Conservation (phyloP, 164 flowering plant genomes). For the Magnolia sinica region DNA sequence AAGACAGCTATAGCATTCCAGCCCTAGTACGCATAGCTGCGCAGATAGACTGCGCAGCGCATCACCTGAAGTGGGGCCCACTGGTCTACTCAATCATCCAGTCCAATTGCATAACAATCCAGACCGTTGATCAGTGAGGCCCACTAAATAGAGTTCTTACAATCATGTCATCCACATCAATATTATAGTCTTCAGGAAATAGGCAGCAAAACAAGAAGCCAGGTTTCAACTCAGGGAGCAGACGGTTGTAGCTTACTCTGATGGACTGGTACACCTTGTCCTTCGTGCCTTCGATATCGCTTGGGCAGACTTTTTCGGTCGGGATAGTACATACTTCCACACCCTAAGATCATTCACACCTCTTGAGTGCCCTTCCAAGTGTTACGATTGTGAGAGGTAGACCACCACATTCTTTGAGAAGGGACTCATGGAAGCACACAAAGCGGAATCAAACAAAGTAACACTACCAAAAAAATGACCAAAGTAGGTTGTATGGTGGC, state of each 20-base stretch:
- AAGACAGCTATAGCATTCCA: too few relatives aligned
- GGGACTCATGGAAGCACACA: too few relatives aligned
- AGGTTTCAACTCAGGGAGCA: conserved; percentile 9
- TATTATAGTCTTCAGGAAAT: conserved; percentile 19
- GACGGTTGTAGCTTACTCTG: conserved; percentile 15
- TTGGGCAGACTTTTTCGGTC: conserved; percentile 5
- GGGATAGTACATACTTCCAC: conserved; percentile 16
- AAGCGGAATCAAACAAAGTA: too few relatives aligned
- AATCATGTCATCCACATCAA: background rate
- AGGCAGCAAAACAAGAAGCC: conserved; percentile 22
- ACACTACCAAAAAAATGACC: too few relatives aligned
- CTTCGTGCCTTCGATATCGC: conserved; percentile 3
- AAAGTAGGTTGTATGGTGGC: too few relatives aligned
- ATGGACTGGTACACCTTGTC: conserved; percentile 8
- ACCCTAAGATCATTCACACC: background rate
- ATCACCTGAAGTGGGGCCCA: too few relatives aligned
- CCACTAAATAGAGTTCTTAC: too few relatives aligned
- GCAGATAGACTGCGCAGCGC: too few relatives aligned
- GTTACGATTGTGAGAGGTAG: conserved; percentile 22
- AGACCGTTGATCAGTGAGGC: too few relatives aligned
- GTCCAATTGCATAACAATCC: too few relatives aligned
- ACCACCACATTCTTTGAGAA: conserved; percentile 24
- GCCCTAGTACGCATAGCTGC: too few relatives aligned
- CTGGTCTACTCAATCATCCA: too few relatives aligned
- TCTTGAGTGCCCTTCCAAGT: conserved; percentile 18